Evolutionary conservation across 805 yeast genomes (phyloP), one percentile per base, ranked within the genome.

Genomic region (Starmera quercuum): DNA sequence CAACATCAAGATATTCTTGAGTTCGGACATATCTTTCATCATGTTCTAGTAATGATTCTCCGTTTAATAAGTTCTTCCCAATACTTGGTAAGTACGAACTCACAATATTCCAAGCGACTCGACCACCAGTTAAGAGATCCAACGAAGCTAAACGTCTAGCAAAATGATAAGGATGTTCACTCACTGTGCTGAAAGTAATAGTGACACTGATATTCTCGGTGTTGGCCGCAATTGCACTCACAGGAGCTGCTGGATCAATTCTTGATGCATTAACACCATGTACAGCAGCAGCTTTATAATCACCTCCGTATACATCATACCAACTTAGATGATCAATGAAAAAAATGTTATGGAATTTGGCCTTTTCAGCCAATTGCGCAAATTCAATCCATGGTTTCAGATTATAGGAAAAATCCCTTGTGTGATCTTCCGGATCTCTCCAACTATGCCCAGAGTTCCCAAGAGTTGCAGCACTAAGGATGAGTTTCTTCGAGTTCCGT

Each of bases 61-160:
- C 62, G 33, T 63, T 61, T 22, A 61, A 44, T 24, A 61, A 41
- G 33, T 63, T 59, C 37, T 58, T 47, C 6, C 68, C 60, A 6
- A 67, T 67, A 42, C 63, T 53, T 31, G 63, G 66, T 33, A 64
- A 45, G 31, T 64, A 63, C 5, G 66, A 59, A 8, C 66, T 55
- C 18, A 65, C 71, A 15, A 65, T 56, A 40, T 65, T 65, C 71
- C 71, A 65, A 18, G 69, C 69, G 32, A 64, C 46, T 39, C 71
- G 53, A 11, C 71, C 71, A 12, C 50, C 49, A 11, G 67, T 57
- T 30, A 64, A 53, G 27, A 62, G 62, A 39, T 64, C 71, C 32
- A 64, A 49, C 0, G 71, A 63, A 9, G 68, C 64, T 26, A 64
- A 41, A 27, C 68, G 49, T 42, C 68, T 48, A n/a, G 66, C 61